phyloP scores from a whole-genome alignment of 192 early-diverging fungal species.

The Globomyces pollinis-pini region DNA sequence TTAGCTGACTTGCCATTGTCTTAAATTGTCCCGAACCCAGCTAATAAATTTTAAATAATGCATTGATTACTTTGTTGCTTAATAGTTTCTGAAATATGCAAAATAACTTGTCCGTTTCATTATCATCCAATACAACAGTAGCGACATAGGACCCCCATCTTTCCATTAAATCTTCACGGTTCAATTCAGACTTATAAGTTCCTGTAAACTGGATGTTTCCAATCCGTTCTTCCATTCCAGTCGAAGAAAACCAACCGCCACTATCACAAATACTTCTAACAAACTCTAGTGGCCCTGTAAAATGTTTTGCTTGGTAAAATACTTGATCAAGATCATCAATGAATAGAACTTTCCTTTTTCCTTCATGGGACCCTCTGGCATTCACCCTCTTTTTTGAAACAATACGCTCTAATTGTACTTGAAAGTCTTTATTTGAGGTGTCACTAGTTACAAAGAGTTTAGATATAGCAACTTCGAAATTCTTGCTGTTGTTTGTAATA shows the following conservation, averaged over 20 bases:
- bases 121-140: background rate
- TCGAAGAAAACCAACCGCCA: constrained; percentile 20
- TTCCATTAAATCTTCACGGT: background rate
- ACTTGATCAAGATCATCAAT: constrained; percentile 20
- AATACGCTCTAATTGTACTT: background rate
- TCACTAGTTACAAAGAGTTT: background rate
- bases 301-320: background rate
- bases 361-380: constrained; percentile 14
- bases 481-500: background rate
- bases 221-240: background rate
- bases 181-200: background rate
- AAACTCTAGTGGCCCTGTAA: constrained; percentile 12
- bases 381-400: constrained; percentile 17
- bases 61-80: too few species aligned
- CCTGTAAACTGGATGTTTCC: background rate
- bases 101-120: background rate
- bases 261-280: constrained; percentile 13
- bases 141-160: background rate
- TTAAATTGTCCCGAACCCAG: too few species aligned
- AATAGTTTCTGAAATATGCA: too few species aligned
- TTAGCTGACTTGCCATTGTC: too few species aligned
- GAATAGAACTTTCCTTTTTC: constrained; percentile 8
- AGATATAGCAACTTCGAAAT: background rate
- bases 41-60: too few species aligned
- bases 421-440: background rate